These are phyloP conservation scores for Moesziomyces antarcticus DNA, from an alignment of 1,284 basidiomycete species.

Conservation along the genomic window DNA sequence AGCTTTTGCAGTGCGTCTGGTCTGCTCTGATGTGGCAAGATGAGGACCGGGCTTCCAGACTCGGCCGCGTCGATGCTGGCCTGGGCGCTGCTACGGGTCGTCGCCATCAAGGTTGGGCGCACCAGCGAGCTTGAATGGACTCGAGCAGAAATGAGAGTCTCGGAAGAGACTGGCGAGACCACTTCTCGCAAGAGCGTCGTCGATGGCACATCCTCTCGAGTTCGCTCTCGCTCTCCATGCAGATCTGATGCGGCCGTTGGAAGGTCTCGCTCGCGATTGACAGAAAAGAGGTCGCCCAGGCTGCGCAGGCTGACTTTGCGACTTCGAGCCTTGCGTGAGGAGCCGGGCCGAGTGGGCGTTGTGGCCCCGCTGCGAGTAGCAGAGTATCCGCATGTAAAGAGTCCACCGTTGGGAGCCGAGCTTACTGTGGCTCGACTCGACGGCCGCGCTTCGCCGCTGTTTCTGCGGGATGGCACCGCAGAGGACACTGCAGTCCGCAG, in stretches of 20 bases:
- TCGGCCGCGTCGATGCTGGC: slow-evolving; percentile 31
- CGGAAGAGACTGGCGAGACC: slow-evolving; percentile 27
- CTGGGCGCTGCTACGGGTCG: slow-evolving; percentile 29
- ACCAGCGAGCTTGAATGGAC: slow-evolving; percentile 7
- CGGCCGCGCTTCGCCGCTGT: slow-evolving; percentile 32
- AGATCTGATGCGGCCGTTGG: not conserved
- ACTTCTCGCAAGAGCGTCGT: slow-evolving; percentile 19
- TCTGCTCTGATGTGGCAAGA: slow-evolving; percentile 22
- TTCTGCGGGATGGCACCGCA: slow-evolving; percentile 20
- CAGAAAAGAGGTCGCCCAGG: slow-evolving; percentile 24
- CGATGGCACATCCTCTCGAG: not conserved
- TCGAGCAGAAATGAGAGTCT: slow-evolving; percentile 45
- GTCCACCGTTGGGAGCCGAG: slow-evolving; percentile 34
- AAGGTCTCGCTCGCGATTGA: slow-evolving; percentile 25
- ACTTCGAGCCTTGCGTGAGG: slow-evolving; percentile 16
- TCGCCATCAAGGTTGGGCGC: slow-evolving; percentile 31
- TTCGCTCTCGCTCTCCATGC: slow-evolving; percentile 1
- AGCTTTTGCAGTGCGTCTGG: slow-evolving; percentile 28
- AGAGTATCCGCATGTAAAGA: slow-evolving; percentile 43
- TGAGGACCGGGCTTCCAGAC: slow-evolving; percentile 13
- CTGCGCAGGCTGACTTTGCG: slow-evolving; percentile 31
- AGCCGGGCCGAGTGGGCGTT: slow-evolving; percentile 21
- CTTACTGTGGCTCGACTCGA: slow-evolving; percentile 22
- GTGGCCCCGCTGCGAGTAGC: slow-evolving; percentile 30
- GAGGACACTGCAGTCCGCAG: slow-evolving; percentile 17